Base-by-base conservation (phyloP, 495 filamentous ascomycete species). In the Penicillium lividum region DNA sequence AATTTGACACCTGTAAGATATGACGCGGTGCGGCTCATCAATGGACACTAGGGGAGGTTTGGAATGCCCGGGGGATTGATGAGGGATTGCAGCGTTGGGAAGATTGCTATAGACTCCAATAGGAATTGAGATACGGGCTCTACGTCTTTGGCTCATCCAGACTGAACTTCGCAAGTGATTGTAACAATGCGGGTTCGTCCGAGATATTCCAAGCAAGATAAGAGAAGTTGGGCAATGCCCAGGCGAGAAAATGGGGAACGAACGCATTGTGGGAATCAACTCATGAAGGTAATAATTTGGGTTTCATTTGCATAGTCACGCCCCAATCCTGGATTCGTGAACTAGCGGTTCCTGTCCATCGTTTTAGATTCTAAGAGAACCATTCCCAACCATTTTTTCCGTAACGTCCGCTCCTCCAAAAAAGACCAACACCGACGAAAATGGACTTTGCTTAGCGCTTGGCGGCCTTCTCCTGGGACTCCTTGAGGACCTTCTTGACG, bases 401-500 rank as follows among this genome's bases (percentile, higher is more conserved):
- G 68, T 76, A 66, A 65, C 65, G 62, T 70, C 74, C 70, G 70
- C 71, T 73, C 70, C 73, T 67, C 68, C 68, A 69, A 68, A 65
- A 75, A 68, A 71, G 70, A 74, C 69, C 64, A 78, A 71, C 73
- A 70, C 71, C 73, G 68, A 70, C 66, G 68, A 67, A 22, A 67
- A 68, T 62, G 64, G 64, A 68, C 68, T 55, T 63, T 70, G 74
- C 65, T 80, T 76, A 70, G 81, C 75, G 76, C 77, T 80, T 80
- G 63, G 74, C 71, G 62, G 74, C 71, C 89, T 95, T 96, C 75
- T 83, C 78, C 82, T 93, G 89, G 64, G 81, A 89, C 82, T 97
- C 92, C 86, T 95, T 93, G 77, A 96, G 86, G 69, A 98, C 94
- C 89, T 98, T 98, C 91, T 99, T 98, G 80, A 99, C 95, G 68